Evolutionary conservation across 2,329 filamentous ascomycete species (phyloP).

Genomic region (Knufia fluminis): DNA sequence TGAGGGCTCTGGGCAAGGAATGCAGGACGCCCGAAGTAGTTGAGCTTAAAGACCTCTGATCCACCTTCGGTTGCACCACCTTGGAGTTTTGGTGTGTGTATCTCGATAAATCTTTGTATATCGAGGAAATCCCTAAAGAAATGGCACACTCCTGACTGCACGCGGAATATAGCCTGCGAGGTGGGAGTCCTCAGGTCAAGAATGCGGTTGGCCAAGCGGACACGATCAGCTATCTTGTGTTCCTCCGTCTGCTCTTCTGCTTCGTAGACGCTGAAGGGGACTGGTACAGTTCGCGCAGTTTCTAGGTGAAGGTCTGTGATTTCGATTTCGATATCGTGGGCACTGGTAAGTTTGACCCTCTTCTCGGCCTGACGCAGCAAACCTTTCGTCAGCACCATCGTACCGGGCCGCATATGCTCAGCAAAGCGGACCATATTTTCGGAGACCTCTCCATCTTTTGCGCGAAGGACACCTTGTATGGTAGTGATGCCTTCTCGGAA

Average conservation of each 20-base stretch:
- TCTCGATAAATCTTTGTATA: slow-evolving; percentile 65
- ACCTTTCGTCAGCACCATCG: slow-evolving; percentile 60
- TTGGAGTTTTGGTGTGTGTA: slow-evolving; percentile 76
- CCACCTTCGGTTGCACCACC: slow-evolving; percentile 77
- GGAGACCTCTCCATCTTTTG: slow-evolving; percentile 48
- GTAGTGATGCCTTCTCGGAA: slow-evolving; percentile 67
- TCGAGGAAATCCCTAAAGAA: slow-evolving; percentile 64
- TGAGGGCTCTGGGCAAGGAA: slow-evolving; percentile 78
- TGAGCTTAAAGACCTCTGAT: slow-evolving; percentile 70
- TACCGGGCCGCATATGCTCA: slow-evolving; percentile 62
- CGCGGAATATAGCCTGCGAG: slow-evolving; percentile 68
- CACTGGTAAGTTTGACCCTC: slow-evolving; percentile 58
- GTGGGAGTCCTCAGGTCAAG: slow-evolving; percentile 66
- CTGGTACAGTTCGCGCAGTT: slow-evolving; percentile 41
- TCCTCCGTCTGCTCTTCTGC: slow-evolving; percentile 39
- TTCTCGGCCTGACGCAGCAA: slow-evolving; percentile 55
- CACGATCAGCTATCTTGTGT: slow-evolving; percentile 51
- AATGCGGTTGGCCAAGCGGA: slow-evolving; percentile 60
- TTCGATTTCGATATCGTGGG: slow-evolving; percentile 59
- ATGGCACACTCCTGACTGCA: slow-evolving; percentile 63
- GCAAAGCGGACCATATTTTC: slow-evolving; percentile 68
- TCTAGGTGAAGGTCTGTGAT: slow-evolving; percentile 51
- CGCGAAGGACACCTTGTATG: slow-evolving; percentile 61
- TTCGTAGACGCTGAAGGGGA: slow-evolving; percentile 50
- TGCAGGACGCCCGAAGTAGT: slow-evolving; percentile 70